A percentile compares a stretch with the other conserved stretches of the same genome.
Evolutionary conservation across 176 grass and related monocot genomes (phyloP).

Genomic region (Poa pratensis): DNA sequence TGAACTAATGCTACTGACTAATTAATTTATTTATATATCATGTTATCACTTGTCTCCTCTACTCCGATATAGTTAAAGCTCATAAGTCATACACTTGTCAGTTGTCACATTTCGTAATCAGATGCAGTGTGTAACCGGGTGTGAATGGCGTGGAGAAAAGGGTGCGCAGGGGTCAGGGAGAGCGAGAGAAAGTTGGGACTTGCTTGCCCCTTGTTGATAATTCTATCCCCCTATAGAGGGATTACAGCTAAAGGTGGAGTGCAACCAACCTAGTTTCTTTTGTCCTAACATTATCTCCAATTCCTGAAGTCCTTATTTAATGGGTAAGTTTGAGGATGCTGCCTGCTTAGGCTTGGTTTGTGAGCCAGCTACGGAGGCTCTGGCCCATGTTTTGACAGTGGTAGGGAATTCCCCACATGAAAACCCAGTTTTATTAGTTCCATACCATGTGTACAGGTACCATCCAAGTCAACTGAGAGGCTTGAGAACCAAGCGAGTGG

Average conservation of each 20-base stretch:
- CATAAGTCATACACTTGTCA: not conserved
- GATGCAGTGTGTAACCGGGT: not conserved
- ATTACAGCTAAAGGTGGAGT: slow-evolving; percentile 18
- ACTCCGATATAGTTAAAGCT: slow-evolving; percentile 20
- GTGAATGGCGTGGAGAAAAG: not conserved
- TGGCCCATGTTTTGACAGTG: not conserved
- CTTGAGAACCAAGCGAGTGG: too few species aligned
- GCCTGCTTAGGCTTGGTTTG: not conserved
- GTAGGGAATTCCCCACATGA: not conserved
- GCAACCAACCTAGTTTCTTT: not conserved
- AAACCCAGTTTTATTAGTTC: slow-evolving; percentile 18
- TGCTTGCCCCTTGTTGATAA: not conserved
- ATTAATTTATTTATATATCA: slow-evolving; percentile 7
- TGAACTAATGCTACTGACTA: slow-evolving; percentile 21
- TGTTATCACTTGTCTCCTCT: slow-evolving; percentile 27
- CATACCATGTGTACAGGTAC: not conserved
- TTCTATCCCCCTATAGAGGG: not conserved
- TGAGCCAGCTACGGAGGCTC: not conserved
- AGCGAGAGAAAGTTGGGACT: slow-evolving; percentile 1
- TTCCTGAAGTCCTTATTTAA: not conserved
- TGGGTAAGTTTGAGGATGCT: not conserved
- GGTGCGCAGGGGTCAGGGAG: not conserved
- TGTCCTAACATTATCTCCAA: not conserved
- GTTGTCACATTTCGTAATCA: not conserved
- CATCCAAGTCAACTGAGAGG: not conserved